phyloP scores from a whole-genome alignment of 1,284 basidiomycete genomes.

The Cutaneotrichosporon mucoides region DNA sequence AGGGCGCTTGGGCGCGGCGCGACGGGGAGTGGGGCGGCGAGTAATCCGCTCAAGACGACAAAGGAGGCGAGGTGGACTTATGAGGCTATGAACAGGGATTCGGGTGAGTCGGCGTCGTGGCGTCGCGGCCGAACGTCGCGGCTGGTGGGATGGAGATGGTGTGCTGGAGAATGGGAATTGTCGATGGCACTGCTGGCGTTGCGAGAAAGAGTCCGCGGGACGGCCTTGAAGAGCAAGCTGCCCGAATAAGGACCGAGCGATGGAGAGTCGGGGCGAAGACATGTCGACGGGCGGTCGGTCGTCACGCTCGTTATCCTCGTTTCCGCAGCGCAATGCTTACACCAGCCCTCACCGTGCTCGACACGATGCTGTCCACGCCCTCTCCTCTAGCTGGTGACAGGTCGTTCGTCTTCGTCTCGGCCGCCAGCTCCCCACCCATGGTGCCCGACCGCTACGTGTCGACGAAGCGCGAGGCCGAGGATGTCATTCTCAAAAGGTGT shows the following conservation, averaged over 20 bases:
- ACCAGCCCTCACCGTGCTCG: conserved; percentile 59
- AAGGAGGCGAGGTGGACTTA: conserved; percentile 55
- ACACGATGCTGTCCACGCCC: conserved; percentile 57
- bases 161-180: too few species aligned
- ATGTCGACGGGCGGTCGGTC: too few species aligned
- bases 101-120: conserved; percentile 58
- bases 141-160: too few species aligned
- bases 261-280: too few species aligned
- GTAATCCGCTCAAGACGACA: conserved; percentile 62
- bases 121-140: too few species aligned
- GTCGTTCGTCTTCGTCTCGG: conserved; percentile 88
- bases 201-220: too few species aligned
- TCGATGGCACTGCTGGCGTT: too few species aligned
- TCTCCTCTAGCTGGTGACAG: conserved; percentile 12
- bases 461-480: conserved; percentile 85
- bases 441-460: conserved; percentile 79
- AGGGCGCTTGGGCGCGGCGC: conserved; percentile 49
- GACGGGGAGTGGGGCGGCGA: conserved; percentile 37
- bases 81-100: conserved; percentile 78
- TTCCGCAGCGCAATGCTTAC: too few species aligned
- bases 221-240: too few species aligned
- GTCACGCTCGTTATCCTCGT: too few species aligned
- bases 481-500: conserved; percentile 7
- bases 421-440: conserved; percentile 83
- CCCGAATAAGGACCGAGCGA: too few species aligned